phyloP scores from a whole-genome alignment of 495 filamentous ascomycete species.

The Recurvomyces mirabilis region DNA sequence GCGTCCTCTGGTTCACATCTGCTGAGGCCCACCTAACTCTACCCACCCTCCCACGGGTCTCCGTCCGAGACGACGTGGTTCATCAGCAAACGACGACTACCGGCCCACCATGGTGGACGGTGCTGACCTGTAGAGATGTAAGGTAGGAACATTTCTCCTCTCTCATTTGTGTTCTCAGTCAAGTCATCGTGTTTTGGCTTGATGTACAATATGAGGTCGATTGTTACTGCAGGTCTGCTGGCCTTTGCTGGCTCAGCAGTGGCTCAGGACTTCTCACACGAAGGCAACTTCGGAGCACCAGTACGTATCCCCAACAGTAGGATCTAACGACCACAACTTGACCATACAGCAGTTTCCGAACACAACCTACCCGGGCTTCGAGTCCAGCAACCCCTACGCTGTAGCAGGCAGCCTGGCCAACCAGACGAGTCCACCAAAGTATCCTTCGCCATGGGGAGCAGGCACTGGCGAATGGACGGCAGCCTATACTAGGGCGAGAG shows the following conservation, averaged over 20 bases:
- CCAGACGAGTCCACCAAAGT: conserved; percentile 48
- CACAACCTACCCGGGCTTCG: conserved; percentile 17
- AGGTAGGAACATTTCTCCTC: too few species aligned
- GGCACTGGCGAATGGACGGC: conserved; percentile 70
- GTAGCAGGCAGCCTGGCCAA: conserved; percentile 18
- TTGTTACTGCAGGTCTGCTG: conserved; percentile 3
- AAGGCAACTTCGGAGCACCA: conserved; percentile 7
- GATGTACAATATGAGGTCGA: neutral
- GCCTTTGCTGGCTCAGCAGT: neutral
- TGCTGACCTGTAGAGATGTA: too few species aligned
- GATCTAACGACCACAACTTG: neutral
- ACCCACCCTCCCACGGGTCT: too few species aligned
- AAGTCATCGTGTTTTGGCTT: too few species aligned
- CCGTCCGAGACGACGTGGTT: too few species aligned
- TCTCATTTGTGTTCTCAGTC: too few species aligned
- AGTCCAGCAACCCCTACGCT: conserved; percentile 9
- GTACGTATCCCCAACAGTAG: neutral
- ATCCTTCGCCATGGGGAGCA: too few species aligned
- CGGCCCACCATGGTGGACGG: too few species aligned
- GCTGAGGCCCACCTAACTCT: too few species aligned
- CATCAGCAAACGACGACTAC: too few species aligned
- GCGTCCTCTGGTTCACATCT: too few species aligned
- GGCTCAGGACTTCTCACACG: conserved; percentile 6
- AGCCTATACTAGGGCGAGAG: conserved; percentile 63
- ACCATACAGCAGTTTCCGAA: conserved; percentile 16